These are phyloP conservation scores for Hondaea fermentalgiana DNA, from an alignment of 108 stramenopile species.

Conservation along the genomic window DNA sequence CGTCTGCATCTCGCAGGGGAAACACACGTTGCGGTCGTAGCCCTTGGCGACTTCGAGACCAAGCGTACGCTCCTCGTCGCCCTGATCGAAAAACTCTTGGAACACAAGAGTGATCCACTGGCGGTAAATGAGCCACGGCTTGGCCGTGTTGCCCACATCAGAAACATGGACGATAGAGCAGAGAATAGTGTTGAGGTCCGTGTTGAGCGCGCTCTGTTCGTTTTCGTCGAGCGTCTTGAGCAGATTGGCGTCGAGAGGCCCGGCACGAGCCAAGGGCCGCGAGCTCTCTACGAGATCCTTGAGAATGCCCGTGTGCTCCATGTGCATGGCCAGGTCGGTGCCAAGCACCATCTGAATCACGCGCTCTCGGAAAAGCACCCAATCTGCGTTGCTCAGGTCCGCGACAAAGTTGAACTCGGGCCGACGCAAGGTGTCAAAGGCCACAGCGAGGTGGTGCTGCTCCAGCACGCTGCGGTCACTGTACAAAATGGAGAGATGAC, in stretches of 20 bases:
- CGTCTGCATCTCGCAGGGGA: constrained; percentile 1
- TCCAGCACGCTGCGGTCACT: constrained; percentile 47
- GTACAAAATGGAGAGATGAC: constrained; percentile 31
- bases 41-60: constrained; percentile 23
- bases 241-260: neutral
- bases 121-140: neutral
- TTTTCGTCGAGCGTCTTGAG: neutral
- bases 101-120: constrained; percentile 25
- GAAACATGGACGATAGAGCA: constrained; percentile 16
- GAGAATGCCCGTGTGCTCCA: neutral
- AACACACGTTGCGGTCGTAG: constrained; percentile 23
- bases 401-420: constrained; percentile 31
- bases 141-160: constrained; percentile 19
- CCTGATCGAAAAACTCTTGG: constrained; percentile 31
- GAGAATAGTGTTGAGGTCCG: neutral
- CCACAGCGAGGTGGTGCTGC: constrained; percentile 44
- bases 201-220: neutral
- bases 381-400: constrained; percentile 9
- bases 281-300: neutral
- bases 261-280: neutral
- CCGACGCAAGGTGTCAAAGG: constrained; percentile 29
- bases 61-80: constrained; percentile 24
- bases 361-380: constrained; percentile 19
- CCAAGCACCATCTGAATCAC: constrained; percentile 17
- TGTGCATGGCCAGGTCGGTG: constrained; percentile 29